phyloP scores from a whole-genome alignment of 2,329 filamentous ascomycete species.

The Alternaria ventricosa region DNA sequence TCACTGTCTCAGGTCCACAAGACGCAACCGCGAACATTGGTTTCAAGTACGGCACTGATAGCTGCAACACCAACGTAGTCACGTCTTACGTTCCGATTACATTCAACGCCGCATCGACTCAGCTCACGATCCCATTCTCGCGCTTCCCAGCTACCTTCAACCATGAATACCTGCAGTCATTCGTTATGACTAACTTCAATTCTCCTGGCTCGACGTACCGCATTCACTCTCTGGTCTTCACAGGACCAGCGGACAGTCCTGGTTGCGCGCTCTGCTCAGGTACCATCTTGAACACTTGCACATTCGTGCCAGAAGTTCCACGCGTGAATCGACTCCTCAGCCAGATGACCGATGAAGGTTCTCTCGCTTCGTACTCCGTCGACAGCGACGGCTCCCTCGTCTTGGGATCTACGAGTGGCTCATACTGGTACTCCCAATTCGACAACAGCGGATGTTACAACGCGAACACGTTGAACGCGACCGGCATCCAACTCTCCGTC shows the following conservation, averaged over 20 bases:
- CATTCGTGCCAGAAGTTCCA: slow-evolving; percentile 2
- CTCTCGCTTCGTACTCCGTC: slow-evolving; percentile 8
- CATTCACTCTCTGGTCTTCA: slow-evolving; percentile 4
- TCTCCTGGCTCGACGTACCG: slow-evolving; percentile 2
- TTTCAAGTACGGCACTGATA: slow-evolving; percentile 4
- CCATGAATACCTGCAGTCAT: background rate
- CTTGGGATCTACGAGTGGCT: background rate
- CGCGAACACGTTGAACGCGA: slow-evolving; percentile 3
- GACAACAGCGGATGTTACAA: slow-evolving; percentile 5
- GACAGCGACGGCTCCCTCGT: slow-evolving; percentile 2
- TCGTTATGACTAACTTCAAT: slow-evolving; percentile 7
- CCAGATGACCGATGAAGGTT: slow-evolving; percentile 3
- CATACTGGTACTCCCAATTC: slow-evolving; percentile 13
- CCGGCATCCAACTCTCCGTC: slow-evolving; percentile 6
- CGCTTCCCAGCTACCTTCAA: slow-evolving; percentile 5
- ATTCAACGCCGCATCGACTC: slow-evolving; percentile 3
- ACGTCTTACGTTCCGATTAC: slow-evolving; percentile 11
- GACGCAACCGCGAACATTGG: slow-evolving; percentile 6
- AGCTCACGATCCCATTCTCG: slow-evolving; percentile 4
- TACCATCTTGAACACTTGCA: slow-evolving; percentile 11
- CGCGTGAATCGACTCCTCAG: slow-evolving; percentile 4
- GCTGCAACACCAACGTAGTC: slow-evolving; percentile 6
- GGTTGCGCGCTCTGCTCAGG: slow-evolving; percentile 12
- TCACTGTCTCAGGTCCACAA: slow-evolving; percentile 5
- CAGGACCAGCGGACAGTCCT: slow-evolving; percentile 6